Evolutionary conservation across 306 rosid species (phyloP), one percentile per base, ranked within the genome.

Genomic region (Vigna angularis): DNA sequence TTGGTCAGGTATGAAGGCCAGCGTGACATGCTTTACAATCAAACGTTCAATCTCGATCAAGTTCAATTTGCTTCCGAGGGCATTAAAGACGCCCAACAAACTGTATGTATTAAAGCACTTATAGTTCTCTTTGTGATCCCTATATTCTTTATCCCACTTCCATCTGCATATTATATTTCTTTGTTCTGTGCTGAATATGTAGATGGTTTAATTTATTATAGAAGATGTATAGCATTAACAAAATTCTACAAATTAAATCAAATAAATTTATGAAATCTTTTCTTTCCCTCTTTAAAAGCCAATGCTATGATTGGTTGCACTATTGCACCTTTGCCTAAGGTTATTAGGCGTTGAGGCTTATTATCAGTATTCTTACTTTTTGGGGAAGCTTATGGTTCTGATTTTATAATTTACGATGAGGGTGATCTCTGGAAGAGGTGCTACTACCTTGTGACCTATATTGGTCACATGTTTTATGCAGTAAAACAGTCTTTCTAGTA

Each of bases 21-120:
- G 55, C 97, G 97, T 28, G 99, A 95, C 83, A 90, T 91, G 98
- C 85, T 95, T 67, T 93, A 91, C 80, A 93, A 89, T 86, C 99
- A 95, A 93, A 95, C 99, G 7, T 95, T 90, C 75, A 95, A 95
- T 84, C 97, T 95, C 2, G 99, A 95, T 80, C 99, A 96, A 89
- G 99, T 96, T 84, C 86, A 93, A 73, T 96, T 93, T 74, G 99
- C 98, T 63, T 13, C 99, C 0, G 99, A 96, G 85, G 98, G 97
- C 67, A 86, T 93, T 24, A 96, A 91, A 87, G 99, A 96, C 80
- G 97, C 99, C 80, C 97, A 96, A 74, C 97, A 96, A 87, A 96
- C 99, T 50, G 99, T 95, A 88, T 59, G 90, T 87, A 61, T 72
- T 66, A 49, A 53, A 63, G 69, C 72, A 38, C 83, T 18, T 79